Percentiles rank a stretch among this genome's conserved stretches.
These are phyloP conservation scores for Daedaleopsis sinensis DNA, from an alignment of 768 basidiomycete species.

Conservation along the genomic window DNA sequence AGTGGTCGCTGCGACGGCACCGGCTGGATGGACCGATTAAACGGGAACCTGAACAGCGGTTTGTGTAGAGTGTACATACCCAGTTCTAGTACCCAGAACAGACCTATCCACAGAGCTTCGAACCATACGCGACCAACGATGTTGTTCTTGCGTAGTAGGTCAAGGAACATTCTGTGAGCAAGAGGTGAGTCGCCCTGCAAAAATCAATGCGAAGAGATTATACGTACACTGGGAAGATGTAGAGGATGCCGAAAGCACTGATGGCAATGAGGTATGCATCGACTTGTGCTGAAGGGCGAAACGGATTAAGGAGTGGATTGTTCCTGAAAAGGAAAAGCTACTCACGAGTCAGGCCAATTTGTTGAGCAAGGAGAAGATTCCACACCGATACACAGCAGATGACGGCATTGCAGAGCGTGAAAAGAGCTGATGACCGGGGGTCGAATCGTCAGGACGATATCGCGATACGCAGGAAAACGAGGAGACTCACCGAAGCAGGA, in stretches of 20 bases:
- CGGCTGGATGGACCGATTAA: slow-evolving; percentile 40
- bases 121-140: slow-evolving; percentile 71
- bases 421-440: slow-evolving; percentile 44
- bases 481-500: slow-evolving; percentile 56
- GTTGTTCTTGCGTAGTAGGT: slow-evolving; percentile 53
- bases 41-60: neutral
- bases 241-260: slow-evolving; percentile 57
- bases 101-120: slow-evolving; percentile 61
- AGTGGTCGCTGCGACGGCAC: slow-evolving; percentile 51
- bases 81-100: slow-evolving; percentile 62
- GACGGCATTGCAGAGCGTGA: slow-evolving; percentile 67
- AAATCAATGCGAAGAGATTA: neutral
- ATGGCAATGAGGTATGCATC: slow-evolving; percentile 64
- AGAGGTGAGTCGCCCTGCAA: neutral
- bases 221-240: slow-evolving; percentile 62
- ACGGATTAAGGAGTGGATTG: neutral
- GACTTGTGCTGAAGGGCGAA: slow-evolving; percentile 41
- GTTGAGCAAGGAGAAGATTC: slow-evolving; percentile 58
- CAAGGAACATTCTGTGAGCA: slow-evolving; percentile 53
- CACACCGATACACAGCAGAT: slow-evolving; percentile 68
- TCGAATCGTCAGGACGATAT: neutral
- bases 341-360: slow-evolving; percentile 43
- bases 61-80: slow-evolving; percentile 42
- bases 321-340: slow-evolving; percentile 7
- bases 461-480: slow-evolving; percentile 1